Percentiles rank a stretch among this genome's conserved stretches.
Evolutionary conservation across 345 rosid species (phyloP).

Genomic region (Alliaria petiolata): DNA sequence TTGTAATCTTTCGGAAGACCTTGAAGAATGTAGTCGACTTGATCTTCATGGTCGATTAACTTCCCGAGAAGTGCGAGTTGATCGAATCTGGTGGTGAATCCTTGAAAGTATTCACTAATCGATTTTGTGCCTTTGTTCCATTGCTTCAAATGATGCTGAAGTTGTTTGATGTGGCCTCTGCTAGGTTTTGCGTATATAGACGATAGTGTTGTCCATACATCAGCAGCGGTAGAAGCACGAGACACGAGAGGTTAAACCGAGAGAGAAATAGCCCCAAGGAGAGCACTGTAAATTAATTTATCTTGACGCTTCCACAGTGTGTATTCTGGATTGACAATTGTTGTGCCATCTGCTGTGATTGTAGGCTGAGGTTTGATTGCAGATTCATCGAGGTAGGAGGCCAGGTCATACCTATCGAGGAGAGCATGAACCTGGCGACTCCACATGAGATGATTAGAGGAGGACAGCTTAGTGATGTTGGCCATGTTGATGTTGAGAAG

Average conservation of each 20-base stretch:
- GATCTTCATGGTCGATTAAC: no score
- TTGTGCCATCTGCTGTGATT: not conserved
- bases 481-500: no score
- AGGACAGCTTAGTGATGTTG: no score
- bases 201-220: not conserved
- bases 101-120: no score
- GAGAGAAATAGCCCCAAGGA: not conserved
- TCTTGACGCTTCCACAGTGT: not conserved
- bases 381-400: no score
- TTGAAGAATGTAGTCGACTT: no score
- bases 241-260: not conserved
- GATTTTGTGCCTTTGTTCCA: not conserved
- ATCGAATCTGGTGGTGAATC: no score
- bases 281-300: not conserved
- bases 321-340: not conserved
- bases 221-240: not conserved
- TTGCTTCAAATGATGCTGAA: not conserved
- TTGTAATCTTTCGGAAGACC: no score
- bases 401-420: no score
- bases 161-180: not conserved
- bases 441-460: no score
- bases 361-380: not conserved
- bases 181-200: not conserved
- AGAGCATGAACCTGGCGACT: no score
- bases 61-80: no score